Base-by-base conservation (phyloP, 1,284 basidiomycete species). In the Schizophyllum commune region DNA sequence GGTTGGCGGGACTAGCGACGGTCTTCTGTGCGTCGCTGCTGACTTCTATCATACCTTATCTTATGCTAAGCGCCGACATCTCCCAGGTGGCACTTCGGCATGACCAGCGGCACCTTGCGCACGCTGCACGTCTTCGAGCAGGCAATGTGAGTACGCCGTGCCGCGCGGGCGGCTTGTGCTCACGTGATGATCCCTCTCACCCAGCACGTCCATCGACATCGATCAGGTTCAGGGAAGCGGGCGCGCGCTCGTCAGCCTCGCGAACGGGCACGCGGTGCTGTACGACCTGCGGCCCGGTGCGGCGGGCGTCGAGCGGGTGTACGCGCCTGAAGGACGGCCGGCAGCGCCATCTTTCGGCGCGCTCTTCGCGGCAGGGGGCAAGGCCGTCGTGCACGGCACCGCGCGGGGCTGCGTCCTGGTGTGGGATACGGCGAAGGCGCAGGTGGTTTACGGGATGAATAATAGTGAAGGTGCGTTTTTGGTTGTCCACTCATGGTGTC, bases 1-100 rank as follows among this genome's bases (percentile, higher is more conserved):
- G 58, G 71, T 88, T n/a, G 86, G 86, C 0, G 86, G 84, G 1
- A 86, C 85, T 22, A 77, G 76, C 57, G 85, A 88, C 65, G 85
- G 86, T n/a, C 81, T 83, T 20, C 65, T 88, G 85, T 88, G 68
- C 68, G 82, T 72, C 54, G 39, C 63, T 3, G 39, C 8, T 8
- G 9, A 32, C 34, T 22, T 21, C 60, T 58, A 57, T 55, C 34
- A 55, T 19, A 9, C 52, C 60, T 58, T 52, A 19, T 27, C 21
- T 20, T 61, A 63, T 32, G 56, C 52, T 21, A 33, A 52, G 59
- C 61, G 53, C 65, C 72, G 15, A 68, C 47, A 13, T 8, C 47
- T 57, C 62, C 56, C 62, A 86, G 84, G 62, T 87, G 85, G 85
- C 77, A 83, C 67, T 85, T 80, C 65, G 79, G 83, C 67, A 73